Base-by-base conservation (phyloP, 164 flowering plant genomes). In the Nymphaea colorata region DNA sequence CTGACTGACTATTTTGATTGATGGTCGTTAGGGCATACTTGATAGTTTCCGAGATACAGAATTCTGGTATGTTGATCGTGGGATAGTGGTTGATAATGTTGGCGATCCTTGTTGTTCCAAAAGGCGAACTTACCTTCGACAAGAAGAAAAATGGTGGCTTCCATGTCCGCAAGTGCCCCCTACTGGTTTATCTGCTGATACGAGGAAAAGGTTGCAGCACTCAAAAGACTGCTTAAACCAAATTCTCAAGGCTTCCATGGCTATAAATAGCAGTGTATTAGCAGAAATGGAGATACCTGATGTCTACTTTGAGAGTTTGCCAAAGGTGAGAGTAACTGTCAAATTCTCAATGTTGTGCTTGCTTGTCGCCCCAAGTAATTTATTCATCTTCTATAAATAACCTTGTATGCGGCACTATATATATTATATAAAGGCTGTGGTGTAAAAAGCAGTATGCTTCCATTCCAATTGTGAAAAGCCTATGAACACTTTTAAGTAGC, bases 141-240 rank as follows among this genome's bases (percentile, higher is more conserved):
- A 79, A 72, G 95, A 86, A 72, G 93, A 91, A 67, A 89, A 87
- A 67, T 88, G 91, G 95, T 87, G 95, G 95, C 80, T 88, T 11
- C 97, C 95, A 0, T 84, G 80, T 67, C 97, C 97, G 0, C 82
- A 75, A 74, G 86, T 88, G 25, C 95, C 95, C 0, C 63, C 79
- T 0, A 80, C 71, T 59, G 95, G 97, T 25, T 71, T 91, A 75
- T 85, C 87, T 7, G 84, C 77, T 3, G 78, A 78, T 42, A 73
- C 73, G 5, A 84, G 91, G 74, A 88, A 80, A 82, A 78, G 70
- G 62, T 68, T 91, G 82, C 87, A 81, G 70, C 86, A 88, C 42
- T 79, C 85, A 66, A 80, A 83, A 77, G 91, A 88, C 18, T 86
- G 89, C 69, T 76, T 86, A 7, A 82, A 79, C 70, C 97, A 91